Evolutionary conservation across 192 early-diverging fungal genomes (phyloP).

Genomic region (Coemansia reversa): DNA sequence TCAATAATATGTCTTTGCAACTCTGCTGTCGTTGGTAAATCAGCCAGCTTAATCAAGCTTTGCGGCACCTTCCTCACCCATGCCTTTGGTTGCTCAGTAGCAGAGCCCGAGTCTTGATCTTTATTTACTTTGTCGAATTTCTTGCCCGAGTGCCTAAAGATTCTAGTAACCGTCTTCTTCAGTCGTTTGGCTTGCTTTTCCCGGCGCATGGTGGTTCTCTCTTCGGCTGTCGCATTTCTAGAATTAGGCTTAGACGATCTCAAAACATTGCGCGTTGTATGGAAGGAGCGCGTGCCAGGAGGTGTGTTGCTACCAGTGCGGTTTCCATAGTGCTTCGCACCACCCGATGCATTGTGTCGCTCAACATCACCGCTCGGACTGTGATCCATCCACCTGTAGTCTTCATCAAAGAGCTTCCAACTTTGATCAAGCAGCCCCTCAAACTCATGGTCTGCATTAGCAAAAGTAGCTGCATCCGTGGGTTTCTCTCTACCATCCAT

Average conservation of each 20-base stretch:
- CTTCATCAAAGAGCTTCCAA: conserved; percentile 44
- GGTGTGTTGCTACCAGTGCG: not conserved
- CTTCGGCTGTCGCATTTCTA: not conserved
- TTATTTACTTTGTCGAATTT: too few species aligned
- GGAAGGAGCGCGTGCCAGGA: conserved; percentile 25
- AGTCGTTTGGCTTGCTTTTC: not conserved
- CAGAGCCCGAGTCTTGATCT: too few species aligned
- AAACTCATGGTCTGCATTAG: conserved; percentile 39
- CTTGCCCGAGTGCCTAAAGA: too few species aligned
- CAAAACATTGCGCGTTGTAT: conserved; percentile 13
- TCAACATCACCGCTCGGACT: not conserved
- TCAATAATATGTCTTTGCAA: conserved; percentile 17
- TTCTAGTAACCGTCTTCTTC: too few species aligned
- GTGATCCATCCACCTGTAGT: not conserved
- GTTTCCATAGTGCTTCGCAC: not conserved
- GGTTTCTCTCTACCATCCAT: not conserved
- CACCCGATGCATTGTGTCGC: not conserved
- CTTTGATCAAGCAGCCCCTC: conserved; percentile 42
- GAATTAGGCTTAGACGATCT: not conserved
- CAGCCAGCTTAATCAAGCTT: conserved; percentile 13
- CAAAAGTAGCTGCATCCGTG: not conserved
- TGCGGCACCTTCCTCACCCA: not conserved
- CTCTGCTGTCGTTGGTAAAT: conserved; percentile 7
- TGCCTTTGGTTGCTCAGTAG: not conserved
- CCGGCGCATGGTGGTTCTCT: not conserved